Evolutionary conservation across 306 rosid species (phyloP), one percentile per base, ranked within the genome.

Genomic region (Rubus idaeus): DNA sequence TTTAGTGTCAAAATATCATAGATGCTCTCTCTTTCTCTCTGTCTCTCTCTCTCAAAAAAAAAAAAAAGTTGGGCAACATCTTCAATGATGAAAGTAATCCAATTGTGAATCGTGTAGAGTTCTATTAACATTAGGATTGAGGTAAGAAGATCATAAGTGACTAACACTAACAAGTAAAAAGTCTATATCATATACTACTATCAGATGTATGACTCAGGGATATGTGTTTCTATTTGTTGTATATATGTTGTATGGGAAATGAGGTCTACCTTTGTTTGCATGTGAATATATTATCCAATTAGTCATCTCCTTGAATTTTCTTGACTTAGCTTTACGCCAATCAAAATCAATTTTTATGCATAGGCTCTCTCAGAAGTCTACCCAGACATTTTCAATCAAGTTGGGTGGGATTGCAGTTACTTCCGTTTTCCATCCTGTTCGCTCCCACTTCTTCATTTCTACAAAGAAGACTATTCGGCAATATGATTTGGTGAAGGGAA

Each of bases 361-460:
- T 84, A 91, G 84, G 88, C 83, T 95, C 63, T 89, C 97, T 26
- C 89, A 86, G 88, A 92, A 92, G 83, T 72, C 82, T 73, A 89
- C 93, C 4, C 97, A 95, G 81, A 88, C 81, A 71, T 82, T 89
- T 82, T 94, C 97, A 16, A 89, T 88, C 88, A 90, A 90, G 79
- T 83, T 95, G 84, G 96, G 53, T n/a, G 97, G 93, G 72, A 83
- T 92, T 81, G 93, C 97, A 56, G 98, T 95, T 85, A 75, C 86
- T 78, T 84, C 97, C 49, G 79, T 89, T 65, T 95, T 95, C 82
- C 99, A 95, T 81, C 99, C 97, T 47, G 83, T 92, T 9, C 88
- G 87, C 58, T 90, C 97, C 21, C 78, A 87, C 78, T 86, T 95
- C 85, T 95, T 92, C 81, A 73, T 92, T 76, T 87, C 97, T 39